phyloP scores from a whole-genome alignment of 345 rosid species.

The Psidium guajava region DNA sequence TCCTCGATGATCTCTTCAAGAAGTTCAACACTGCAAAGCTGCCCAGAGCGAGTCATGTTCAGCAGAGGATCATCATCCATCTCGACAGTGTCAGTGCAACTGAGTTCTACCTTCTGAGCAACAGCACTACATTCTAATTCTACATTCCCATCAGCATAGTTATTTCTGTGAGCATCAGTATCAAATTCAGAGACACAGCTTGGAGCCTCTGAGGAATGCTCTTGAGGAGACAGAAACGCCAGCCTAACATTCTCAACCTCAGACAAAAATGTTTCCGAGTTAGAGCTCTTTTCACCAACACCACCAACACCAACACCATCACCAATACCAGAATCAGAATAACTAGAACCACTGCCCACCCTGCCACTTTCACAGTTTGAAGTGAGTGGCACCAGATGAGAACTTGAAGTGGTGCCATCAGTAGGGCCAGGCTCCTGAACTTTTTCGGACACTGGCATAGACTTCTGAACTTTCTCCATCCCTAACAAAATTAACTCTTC shows the following conservation, averaged over 20 bases:
- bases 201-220: not conserved
- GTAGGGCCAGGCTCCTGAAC: not conserved
- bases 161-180: not conserved
- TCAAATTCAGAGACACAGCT: not conserved
- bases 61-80: not conserved
- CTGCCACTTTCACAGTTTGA: not conserved
- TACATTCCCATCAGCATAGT: not conserved
- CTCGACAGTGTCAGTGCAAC: not conserved
- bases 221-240: not conserved
- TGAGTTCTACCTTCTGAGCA: not conserved
- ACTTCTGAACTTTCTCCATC: slow-evolving; percentile 6
- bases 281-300: not conserved
- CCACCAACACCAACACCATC: not conserved
- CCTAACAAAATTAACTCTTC: slow-evolving; percentile 47
- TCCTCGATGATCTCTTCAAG: slow-evolving; percentile 62
- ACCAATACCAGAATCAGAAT: not conserved
- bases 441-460: not conserved
- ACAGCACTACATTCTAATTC: not conserved
- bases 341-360: not conserved
- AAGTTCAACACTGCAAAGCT: slow-evolving; percentile 29
- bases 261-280: not conserved
- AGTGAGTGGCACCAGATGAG: not conserved
- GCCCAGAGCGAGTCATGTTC: slow-evolving; percentile 23
- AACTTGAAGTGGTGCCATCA: not conserved
- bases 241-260: not conserved